Evolutionary conservation across 2,329 filamentous ascomycete species (phyloP), one percentile per base, ranked within the genome.

Genomic region (Penicillium thymicola): DNA sequence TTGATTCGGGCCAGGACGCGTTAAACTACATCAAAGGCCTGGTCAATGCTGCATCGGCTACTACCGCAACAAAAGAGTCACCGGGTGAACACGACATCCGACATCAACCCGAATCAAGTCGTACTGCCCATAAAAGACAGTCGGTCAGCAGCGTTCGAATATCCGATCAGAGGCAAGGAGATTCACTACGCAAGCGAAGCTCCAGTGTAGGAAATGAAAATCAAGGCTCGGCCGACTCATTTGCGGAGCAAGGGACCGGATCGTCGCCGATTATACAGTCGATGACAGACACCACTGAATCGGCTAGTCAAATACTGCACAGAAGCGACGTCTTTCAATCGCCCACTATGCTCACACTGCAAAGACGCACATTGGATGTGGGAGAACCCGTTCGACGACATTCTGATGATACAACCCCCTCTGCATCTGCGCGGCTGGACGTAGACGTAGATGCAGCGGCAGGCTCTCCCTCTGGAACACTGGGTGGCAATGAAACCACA

Each of bases 311-410:
- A 72, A 97, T 97, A 37, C 77, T 99, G 9, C 84, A 85, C 51
- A 86, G 89, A 34, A 97, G 92, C 65, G 90, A 94, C 65, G 89
- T 97, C 9, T 97, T 99, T 67, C 86, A 89, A 63, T 87, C 86
- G 27, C 91, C 91, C 16, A 89, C 88, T 0, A 83, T 92, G 46
- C 67, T 74, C 47, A 70, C 67, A 37, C 63, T 72, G 63, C 64
- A 68, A 23, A 59, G 65, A 42, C 63, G 60, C n/a, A 61, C 63
- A n/a, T 69, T 71, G 13, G 61, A 64, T 50, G 63, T 62, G 18
- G 67, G 63, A 16, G 69, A 68, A 32, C 56, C 57, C 37, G 52
- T 61, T 11, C 70, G 67, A 32, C 67, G 70, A 41, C 61, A 68
- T 46, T 74, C 76, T 9, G 66, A 70, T 36, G 70, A 74, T 44